Base-by-base conservation (phyloP, 768 basidiomycete species). In the Kwoniella heveanensis region DNA sequence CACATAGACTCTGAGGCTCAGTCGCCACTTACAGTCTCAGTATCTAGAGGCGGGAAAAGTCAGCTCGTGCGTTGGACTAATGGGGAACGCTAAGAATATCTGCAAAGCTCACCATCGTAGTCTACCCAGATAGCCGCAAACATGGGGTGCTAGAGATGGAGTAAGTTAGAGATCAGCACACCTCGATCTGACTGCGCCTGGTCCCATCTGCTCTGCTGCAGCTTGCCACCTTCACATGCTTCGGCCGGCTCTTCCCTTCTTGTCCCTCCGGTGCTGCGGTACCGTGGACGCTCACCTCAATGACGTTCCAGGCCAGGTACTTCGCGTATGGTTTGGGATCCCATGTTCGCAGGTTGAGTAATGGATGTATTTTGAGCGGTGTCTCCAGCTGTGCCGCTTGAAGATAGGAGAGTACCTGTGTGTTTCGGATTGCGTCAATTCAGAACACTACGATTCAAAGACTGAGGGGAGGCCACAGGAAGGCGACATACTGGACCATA, bases 121-220 rank as follows among this genome's bases (percentile, higher is more conserved):
- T 79, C 78, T 1, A 79, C 75, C 78, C 78, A 79, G 47, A 79
- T 79, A 39, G 78, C 78, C 17, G 78, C 78, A 56, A 78, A 79
- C 76, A 78, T 78, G 7, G 78, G 78, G 54, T 79, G 78, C 72
- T 79, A 32, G 32, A 32, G 32, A 32, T 32, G 32, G 32, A 32
- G 32, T 13, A 32, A 13, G 13, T 32, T 13, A 32, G 32, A 32
- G 52, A n/a, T 25, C 51, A 54, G 15, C 22, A 15, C 7, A 32
- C 32, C 32, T 32, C 32, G 32, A 25, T 10, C 22, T n/a, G 51
- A 27, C 50, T 10, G 13, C 15, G 37, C 3, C 19, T 17, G 10
- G 24, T 1, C 47, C 12, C 47, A 9, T 50, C 44, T 46, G 10
- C 26, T 36, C 52, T 26, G n/a, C n/a, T 46, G 27, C 24, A 53